These are phyloP conservation scores for Penicillium odoratum DNA, from an alignment of 495 filamentous ascomycete genomes.

Conservation along the genomic window DNA sequence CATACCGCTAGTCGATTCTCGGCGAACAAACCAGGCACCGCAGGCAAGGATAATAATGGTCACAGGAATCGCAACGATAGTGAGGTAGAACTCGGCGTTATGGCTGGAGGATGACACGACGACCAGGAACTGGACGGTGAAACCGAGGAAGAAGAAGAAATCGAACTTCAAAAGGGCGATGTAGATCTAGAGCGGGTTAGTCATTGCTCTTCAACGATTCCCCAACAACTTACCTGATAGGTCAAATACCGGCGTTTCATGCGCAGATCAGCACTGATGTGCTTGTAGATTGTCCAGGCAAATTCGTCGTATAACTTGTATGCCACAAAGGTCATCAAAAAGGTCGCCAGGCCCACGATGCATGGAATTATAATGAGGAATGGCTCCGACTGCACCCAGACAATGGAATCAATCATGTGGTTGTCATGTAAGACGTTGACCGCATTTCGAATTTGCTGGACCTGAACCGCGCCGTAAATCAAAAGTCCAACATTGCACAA, in stretches of 20 bases:
- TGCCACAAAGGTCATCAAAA: constrained; percentile 71
- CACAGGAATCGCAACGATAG: constrained; percentile 83
- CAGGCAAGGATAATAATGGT: constrained; percentile 84
- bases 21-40: constrained; percentile 80
- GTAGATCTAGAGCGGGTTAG: constrained; percentile 69
- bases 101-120: constrained; percentile 70
- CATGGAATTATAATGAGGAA: constrained; percentile 84
- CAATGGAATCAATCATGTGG: constrained; percentile 36
- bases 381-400: constrained; percentile 69
- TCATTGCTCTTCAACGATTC: constrained; percentile 24
- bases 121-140: constrained; percentile 96
- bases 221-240: constrained; percentile 71
- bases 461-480: constrained; percentile 89
- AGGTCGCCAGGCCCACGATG: constrained; percentile 73
- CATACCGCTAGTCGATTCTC: constrained; percentile 80
- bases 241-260: constrained; percentile 96
- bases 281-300: constrained; percentile 98
- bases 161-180: constrained; percentile 98
- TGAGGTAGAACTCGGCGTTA: constrained; percentile 78
- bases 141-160: constrained; percentile 99
- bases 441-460: constrained; percentile 79
- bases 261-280: constrained; percentile 94
- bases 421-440: constrained; percentile 47
- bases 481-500: constrained; percentile 87
- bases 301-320: constrained; percentile 99